phyloP scores from a whole-genome alignment of 2,329 filamentous ascomycete species.

The Trichoderma pleuroti region DNA sequence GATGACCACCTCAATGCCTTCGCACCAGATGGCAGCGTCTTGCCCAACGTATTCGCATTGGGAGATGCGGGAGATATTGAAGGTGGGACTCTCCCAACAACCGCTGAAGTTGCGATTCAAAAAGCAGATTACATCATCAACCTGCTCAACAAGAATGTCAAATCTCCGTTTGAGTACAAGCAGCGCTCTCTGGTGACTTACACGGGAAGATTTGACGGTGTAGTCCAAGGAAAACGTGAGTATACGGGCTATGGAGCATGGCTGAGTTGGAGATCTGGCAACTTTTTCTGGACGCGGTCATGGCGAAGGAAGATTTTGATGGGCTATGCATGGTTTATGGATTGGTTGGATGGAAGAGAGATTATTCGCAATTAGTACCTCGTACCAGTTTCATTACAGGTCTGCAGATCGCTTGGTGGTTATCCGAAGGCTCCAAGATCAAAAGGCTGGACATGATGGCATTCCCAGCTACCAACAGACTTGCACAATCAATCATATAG shows the following conservation, averaged over 20 bases:
- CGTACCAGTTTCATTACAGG: too few species aligned
- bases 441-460: too few species aligned
- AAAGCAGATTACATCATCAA: background rate
- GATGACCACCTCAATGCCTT: background rate
- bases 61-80: background rate
- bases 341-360: background rate
- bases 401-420: too few species aligned
- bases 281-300: background rate
- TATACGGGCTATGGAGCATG: background rate
- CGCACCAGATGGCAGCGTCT: background rate
- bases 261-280: background rate
- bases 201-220: background rate
- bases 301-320: background rate
- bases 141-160: background rate
- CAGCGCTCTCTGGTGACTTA: background rate
- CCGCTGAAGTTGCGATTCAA: background rate
- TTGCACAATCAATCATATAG: background rate
- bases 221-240: background rate
- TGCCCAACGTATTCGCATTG: background rate
- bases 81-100: background rate
- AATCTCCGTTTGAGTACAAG: background rate
- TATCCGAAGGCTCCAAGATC: too few species aligned
- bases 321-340: background rate
- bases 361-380: background rate
- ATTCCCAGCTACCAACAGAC: background rate